Conservation (phyloP, 2,329 filamentous ascomycete genomes). For the Colletotrichum orchidophilum region DNA sequence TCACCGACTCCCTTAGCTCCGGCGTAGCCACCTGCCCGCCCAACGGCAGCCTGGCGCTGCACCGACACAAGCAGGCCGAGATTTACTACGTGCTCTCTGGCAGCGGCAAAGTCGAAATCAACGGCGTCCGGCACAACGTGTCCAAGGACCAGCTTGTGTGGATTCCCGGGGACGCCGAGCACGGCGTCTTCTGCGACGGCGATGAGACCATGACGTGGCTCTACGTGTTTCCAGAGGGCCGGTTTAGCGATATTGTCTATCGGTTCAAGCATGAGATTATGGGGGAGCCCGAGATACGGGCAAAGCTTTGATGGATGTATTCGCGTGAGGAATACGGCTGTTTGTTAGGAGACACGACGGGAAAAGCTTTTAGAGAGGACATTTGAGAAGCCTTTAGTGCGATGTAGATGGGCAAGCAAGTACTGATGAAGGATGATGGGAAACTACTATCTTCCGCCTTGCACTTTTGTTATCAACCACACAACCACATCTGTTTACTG, state of each 20-base stretch:
- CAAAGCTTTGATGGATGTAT: background rate
- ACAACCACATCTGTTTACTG: background rate
- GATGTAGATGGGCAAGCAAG: background rate
- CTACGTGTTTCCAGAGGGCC: background rate
- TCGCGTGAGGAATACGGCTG: background rate
- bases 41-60: constrained; percentile 36
- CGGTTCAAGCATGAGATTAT: background rate
- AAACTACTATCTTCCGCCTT: background rate
- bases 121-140: background rate
- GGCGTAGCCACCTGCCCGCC: constrained; percentile 36
- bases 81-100: constrained; percentile 39
- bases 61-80: constrained; percentile 40
- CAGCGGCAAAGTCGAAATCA: constrained; percentile 35
- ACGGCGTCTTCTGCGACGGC: background rate
- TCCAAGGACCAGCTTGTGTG: background rate
- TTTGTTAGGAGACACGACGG: background rate
- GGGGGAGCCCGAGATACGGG: background rate
- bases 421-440: background rate
- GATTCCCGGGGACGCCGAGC: background rate
- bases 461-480: no score
- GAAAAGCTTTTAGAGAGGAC: background rate
- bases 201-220: background rate
- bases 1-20: background rate
- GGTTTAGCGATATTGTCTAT: background rate
- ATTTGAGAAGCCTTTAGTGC: background rate